Evolutionary conservation across 768 basidiomycete species (phyloP).

Genomic region (Kwoniella sp.): DNA sequence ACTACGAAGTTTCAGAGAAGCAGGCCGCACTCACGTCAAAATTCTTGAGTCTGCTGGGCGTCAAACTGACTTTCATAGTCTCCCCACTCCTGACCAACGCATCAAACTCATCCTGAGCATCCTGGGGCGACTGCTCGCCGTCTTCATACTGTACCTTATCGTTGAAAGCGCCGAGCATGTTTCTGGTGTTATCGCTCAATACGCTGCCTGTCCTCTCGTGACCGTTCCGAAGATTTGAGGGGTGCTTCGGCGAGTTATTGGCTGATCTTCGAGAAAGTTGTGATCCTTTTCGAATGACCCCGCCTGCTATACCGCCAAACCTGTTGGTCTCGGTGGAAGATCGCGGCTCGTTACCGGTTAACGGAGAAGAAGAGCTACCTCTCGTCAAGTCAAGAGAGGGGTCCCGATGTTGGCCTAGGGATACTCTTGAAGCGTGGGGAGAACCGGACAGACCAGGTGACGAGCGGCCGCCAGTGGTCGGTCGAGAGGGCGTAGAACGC

Average conservation of each 20-base stretch:
- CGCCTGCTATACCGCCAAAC: constrained; percentile 17
- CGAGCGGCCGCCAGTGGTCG: constrained; percentile 16
- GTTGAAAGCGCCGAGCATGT: constrained; percentile 40
- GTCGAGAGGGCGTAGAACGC: constrained; percentile 23
- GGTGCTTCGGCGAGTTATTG: constrained; percentile 5
- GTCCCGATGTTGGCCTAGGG: constrained; percentile 11
- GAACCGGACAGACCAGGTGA: constrained; percentile 19
- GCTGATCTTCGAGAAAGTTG: constrained; percentile 7
- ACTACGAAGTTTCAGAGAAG: background rate
- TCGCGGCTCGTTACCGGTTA: background rate
- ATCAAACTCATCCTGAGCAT: constrained; percentile 76
- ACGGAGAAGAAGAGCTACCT: constrained; percentile 7
- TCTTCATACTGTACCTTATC: constrained; percentile 27
- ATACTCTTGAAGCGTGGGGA: constrained; percentile 25
- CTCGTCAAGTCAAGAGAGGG: constrained; percentile 1
- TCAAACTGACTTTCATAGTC: constrained; percentile 94
- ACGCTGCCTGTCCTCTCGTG: constrained; percentile 37
- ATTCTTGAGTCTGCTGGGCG: constrained; percentile 86
- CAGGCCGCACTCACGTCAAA: constrained; percentile 79
- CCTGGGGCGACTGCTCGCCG: constrained; percentile 24
- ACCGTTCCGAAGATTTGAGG: constrained; percentile 3
- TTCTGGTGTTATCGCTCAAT: constrained; percentile 37
- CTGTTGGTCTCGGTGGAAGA: constrained; percentile 20
- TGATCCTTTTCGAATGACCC: constrained; percentile 20
- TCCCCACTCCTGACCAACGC: constrained; percentile 83